Evolutionary conservation across 75 land plant genomes (phyloP), one percentile per base, ranked within the genome.

Genomic region (Ceratopteris richardii): DNA sequence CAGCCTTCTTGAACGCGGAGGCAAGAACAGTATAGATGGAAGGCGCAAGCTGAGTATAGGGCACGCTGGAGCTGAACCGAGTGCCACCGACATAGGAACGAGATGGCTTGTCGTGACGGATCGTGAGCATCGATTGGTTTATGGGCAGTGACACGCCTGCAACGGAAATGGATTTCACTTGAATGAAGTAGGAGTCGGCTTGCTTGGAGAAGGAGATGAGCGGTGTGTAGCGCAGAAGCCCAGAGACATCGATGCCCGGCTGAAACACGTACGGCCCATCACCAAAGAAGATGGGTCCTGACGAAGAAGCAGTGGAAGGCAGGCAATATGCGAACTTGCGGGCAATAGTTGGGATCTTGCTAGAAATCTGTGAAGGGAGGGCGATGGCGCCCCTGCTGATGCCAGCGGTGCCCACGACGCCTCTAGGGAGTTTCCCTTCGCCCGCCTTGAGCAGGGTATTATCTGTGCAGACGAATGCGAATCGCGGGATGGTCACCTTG

Each of bases 391-490:
- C 42, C 3, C 79, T 56, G 33, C 74, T 69, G n/a, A 83, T 23
- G 0, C 83, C 87, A 4, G 57, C 69, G 10, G 60, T 29, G 2
- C 87, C 87, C 16, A 51, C 31, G 1, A 60, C 73, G n/a, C 47
- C 50, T 9, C 42, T 9, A 18, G 12, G 9, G 0, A 80, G 72
- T 0, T 68, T 51, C 19, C 14, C 20, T 6, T 19, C 21, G 42
- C 42, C 42, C 42, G 42, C 9, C 51, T 48, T 19, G 21, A 48
- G 51, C 51, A 48, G 51, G 3, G 29, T 1, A 0, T 57, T 21
- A 0, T 78, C 76, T 0, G 76, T 65, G 43, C 82, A 79, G 7
- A 64, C 47, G 62, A 74, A 79, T 26, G 73, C 54, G 30, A 79
- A 36, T 0, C 24, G 16, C 7, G 67, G 58, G 18, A 72, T 13